Evolutionary conservation across 345 rosid species (phyloP).

Genomic region (Eucalyptus erythrocorys): DNA sequence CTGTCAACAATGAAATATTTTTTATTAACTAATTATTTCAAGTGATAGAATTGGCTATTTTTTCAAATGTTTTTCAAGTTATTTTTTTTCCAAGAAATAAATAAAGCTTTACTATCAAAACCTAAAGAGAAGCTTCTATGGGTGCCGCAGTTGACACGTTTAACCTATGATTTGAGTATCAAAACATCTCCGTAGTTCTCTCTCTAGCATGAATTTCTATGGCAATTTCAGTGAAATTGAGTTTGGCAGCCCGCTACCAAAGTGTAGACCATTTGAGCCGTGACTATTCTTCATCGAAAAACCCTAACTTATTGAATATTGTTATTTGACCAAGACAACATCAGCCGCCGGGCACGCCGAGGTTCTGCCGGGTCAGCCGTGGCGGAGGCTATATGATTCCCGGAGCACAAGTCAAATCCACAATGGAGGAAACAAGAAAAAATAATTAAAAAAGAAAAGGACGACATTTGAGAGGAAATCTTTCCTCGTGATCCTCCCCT

Average conservation of each 20-base stretch:
- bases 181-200: background rate
- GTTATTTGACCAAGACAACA: background rate
- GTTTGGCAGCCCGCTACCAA: background rate
- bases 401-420: background rate
- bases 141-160: background rate
- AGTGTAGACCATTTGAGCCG: background rate
- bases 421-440: background rate
- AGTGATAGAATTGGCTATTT: background rate
- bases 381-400: background rate
- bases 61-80: background rate
- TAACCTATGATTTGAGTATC: background rate
- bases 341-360: background rate
- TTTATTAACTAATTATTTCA: background rate
- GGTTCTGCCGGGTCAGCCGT: background rate
- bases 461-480: background rate
- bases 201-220: background rate
- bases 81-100: background rate
- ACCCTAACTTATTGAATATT: background rate
- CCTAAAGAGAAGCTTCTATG: background rate
- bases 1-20: accelerated
- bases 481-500: background rate
- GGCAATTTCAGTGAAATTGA: background rate
- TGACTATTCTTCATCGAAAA: background rate
- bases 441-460: background rate
- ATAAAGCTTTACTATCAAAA: background rate